Evolutionary conservation across 108 stramenopile species (phyloP).

Genomic region (Pseudonitzschia delicatissima): DNA sequence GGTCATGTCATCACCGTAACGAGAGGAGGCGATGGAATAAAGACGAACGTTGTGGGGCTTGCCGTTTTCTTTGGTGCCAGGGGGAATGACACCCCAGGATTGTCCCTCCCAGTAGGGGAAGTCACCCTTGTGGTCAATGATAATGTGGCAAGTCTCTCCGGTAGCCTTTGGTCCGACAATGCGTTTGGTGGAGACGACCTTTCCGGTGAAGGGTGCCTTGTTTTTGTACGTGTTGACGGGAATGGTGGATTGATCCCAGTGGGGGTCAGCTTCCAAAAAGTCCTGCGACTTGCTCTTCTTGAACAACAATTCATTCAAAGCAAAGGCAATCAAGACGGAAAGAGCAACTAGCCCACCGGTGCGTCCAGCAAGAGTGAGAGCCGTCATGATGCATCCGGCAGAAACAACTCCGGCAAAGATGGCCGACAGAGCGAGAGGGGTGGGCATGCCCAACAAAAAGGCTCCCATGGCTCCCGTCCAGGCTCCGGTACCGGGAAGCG

Average conservation of each 20-base stretch:
- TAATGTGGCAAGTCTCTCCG: slow-evolving; percentile 96
- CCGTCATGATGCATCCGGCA: slow-evolving; percentile 89
- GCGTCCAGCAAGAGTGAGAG: slow-evolving; percentile 78
- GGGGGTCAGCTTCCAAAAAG: slow-evolving; percentile 94
- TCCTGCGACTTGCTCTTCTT: slow-evolving; percentile 68
- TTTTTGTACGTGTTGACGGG: slow-evolving; percentile 94
- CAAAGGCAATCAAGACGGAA: slow-evolving; percentile 57
- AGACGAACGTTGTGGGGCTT: slow-evolving; percentile 95
- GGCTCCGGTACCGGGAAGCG: slow-evolving; percentile 95
- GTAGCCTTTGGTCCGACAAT: slow-evolving; percentile 97
- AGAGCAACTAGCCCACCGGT: slow-evolving; percentile 76
- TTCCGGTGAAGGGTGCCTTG: slow-evolving; percentile 93
- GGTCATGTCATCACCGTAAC: slow-evolving; percentile 98
- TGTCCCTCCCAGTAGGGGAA: slow-evolving; percentile 99
- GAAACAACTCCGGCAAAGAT: slow-evolving; percentile 91
- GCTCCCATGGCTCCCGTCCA: slow-evolving; percentile 98
- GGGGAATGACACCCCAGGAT: slow-evolving; percentile 95
- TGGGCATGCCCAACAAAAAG: slow-evolving; percentile 90
- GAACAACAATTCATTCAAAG: slow-evolving; percentile 60
- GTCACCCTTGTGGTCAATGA: slow-evolving; percentile 96
- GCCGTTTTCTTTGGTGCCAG: slow-evolving; percentile 86
- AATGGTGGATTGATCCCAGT: slow-evolving; percentile 87
- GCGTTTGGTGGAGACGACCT: slow-evolving; percentile 94
- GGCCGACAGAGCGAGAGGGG: slow-evolving; percentile 72
- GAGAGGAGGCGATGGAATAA: slow-evolving; percentile 96